phyloP scores from a whole-genome alignment of 2,329 filamentous ascomycete genomes.

The Colletotrichum sp. region DNA sequence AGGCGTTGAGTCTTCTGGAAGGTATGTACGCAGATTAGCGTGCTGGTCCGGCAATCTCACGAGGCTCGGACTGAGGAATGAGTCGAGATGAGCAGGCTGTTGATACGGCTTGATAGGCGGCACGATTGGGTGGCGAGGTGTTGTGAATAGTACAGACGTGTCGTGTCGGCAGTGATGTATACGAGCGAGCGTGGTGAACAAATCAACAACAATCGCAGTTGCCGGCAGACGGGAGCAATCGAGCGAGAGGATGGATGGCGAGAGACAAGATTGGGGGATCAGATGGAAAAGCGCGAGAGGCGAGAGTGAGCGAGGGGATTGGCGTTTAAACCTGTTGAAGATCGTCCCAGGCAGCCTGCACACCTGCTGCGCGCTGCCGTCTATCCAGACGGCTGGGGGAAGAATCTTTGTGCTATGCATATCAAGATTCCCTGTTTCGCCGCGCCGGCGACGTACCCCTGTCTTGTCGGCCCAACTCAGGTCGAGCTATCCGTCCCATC shows the following conservation, averaged over 20 bases:
- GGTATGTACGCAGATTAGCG: conserved; percentile 13
- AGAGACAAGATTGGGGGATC: conserved; percentile 12
- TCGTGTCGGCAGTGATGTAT: not conserved
- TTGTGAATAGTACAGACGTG: not conserved
- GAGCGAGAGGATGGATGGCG: conserved; percentile 6
- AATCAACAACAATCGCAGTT: not conserved
- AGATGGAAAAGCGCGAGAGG: not conserved
- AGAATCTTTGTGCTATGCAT: conserved; percentile 21
- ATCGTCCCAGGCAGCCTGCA: conserved; percentile 18
- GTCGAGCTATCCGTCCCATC: conserved; percentile 10
- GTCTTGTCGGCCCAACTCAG: conserved; percentile 15
- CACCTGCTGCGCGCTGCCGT: not conserved
- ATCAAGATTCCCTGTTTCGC: conserved; percentile 21
- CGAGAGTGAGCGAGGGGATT: conserved; percentile 10
- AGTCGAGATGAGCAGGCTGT: conserved; percentile 3
- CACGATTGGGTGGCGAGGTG: not conserved
- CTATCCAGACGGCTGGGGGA: conserved; percentile 5
- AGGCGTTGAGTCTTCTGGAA: not conserved
- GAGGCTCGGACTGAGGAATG: conserved; percentile 12
- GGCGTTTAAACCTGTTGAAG: conserved; percentile 23
- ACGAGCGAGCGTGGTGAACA: conserved; percentile 7
- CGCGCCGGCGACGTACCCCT: conserved; percentile 10
- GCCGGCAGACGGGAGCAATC: not conserved
- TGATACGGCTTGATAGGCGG: not conserved
- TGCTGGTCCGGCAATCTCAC: not conserved